Percentiles rank a stretch among this genome's conserved stretches.
Evolutionary conservation across 495 filamentous ascomycete species (phyloP).

Genomic region (Tuber brumale): DNA sequence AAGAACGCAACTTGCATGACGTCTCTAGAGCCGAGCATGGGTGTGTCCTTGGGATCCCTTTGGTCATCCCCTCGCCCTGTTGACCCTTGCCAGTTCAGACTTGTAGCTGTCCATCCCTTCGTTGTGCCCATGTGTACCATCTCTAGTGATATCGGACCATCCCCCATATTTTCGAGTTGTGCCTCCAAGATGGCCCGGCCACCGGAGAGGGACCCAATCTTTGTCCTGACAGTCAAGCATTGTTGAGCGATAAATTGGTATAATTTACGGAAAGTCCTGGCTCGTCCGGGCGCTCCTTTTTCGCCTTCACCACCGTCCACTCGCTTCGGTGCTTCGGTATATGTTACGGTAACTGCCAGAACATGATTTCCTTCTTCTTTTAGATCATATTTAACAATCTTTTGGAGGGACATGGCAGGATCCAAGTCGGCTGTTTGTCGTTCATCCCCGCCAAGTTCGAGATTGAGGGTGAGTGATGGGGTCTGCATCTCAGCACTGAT

Average conservation of each 20-base stretch:
- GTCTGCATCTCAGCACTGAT: slow-evolving; percentile 94
- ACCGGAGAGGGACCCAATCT: slow-evolving; percentile 57
- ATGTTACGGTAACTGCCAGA: slow-evolving; percentile 87
- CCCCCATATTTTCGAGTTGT: slow-evolving; percentile 87
- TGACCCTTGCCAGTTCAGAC: slow-evolving; percentile 52
- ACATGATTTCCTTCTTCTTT: slow-evolving; percentile 93
- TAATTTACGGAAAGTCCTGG: slow-evolving; percentile 84
- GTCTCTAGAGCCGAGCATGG: slow-evolving; percentile 75
- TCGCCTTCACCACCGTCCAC: slow-evolving; percentile 50
- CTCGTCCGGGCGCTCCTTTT: slow-evolving; percentile 57
- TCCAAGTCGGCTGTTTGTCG: slow-evolving; percentile 50
- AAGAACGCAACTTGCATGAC: slow-evolving; percentile 88
- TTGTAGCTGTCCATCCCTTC: slow-evolving; percentile 46
- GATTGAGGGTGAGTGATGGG: slow-evolving; percentile 56
- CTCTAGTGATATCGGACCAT: slow-evolving; percentile 58
- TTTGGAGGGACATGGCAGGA: slow-evolving; percentile 67
- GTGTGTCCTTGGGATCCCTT: slow-evolving; percentile 44
- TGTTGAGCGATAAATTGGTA: slow-evolving; percentile 94
- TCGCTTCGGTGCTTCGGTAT: slow-evolving; percentile 47
- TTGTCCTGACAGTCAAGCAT: slow-evolving; percentile 83
- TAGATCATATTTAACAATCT: slow-evolving; percentile 76
- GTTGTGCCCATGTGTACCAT: slow-evolving; percentile 50
- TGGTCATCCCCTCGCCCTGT: slow-evolving; percentile 23
- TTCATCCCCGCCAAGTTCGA: slow-evolving; percentile 50
- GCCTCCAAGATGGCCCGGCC: slow-evolving; percentile 63